Base-by-base conservation (phyloP, 257 asterid genomes). In the Jacaranda mimosifolia region DNA sequence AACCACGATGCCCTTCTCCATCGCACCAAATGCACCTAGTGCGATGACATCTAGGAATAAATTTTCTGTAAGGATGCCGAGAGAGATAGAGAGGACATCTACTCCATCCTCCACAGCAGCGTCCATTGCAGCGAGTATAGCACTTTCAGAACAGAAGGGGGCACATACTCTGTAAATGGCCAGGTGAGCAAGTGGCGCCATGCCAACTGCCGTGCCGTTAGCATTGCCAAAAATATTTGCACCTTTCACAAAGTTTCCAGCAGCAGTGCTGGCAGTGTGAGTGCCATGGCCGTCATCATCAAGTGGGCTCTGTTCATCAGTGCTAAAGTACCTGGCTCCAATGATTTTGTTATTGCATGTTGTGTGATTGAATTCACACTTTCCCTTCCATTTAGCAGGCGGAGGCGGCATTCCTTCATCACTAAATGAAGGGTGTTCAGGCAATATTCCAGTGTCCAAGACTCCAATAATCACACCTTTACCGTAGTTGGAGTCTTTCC, bases 231-330 rank as follows among this genome's bases (percentile, higher is more conserved):
- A 26, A 26, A 26, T 2, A 26, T 26, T 26, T 26, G 32, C 32
- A 26, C 32, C 32, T 26, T 15, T 13, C 62, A 80, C 87, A n/a
- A 73, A 69, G 42, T 56, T 68, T 45, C 88, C 88, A 0, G 84
- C 88, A 17, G 85, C 88, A 15, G 84, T 84, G 64, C 89, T 70
- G 2, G 89, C 74, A 9, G 86, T 85, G 65, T 85, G 86, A 14
- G 85, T 75, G 6, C 88, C 88, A 19, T 81, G 86, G 6, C 86
- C 88, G 21, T 18, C 10, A 0, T 15, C 49, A 8, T 84, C 83
- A 3, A 77, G 4, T 1, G 83, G 87, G n/a, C 76, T 40, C 32
- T 26, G 32, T 6, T 32, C 13, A 9, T 40, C 49, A 5, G 9
- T 8, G 32, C 46, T 42, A 36, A 80, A 84, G 49, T 17, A 19